phyloP scores from a whole-genome alignment of 208 protist species.

The Trypanosoma congolense region DNA sequence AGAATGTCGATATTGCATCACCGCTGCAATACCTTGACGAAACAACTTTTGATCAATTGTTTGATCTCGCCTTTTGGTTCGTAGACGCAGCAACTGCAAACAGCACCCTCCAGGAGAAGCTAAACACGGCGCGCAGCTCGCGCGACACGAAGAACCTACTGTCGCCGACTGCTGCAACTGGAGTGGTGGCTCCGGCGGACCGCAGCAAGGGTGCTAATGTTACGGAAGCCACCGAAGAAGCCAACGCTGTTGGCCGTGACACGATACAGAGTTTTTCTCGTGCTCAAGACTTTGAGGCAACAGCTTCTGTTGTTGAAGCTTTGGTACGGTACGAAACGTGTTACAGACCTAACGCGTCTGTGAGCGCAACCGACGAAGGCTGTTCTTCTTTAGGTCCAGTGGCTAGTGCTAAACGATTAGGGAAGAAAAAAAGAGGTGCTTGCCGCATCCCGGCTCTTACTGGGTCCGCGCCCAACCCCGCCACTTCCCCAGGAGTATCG shows the following conservation, averaged over 20 bases:
- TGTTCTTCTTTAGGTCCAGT: neutral
- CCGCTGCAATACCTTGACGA: slow-evolving; percentile 51
- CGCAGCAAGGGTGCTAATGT: neutral
- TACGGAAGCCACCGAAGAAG: neutral
- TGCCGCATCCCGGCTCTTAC: neutral
- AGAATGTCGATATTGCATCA: slow-evolving; percentile 7
- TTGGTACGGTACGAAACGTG: slow-evolving; percentile 39
- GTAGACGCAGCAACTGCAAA: slow-evolving; percentile 73
- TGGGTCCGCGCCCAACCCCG: neutral
- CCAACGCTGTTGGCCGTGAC: neutral
- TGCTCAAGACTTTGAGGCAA: slow-evolving; percentile 29
- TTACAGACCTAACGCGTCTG: slow-evolving; percentile 15
- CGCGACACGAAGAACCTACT: neutral
- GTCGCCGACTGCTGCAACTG: neutral
- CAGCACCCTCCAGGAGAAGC: slow-evolving; percentile 27
- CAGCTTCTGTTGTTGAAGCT: slow-evolving; percentile 42
- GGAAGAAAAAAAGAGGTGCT: neutral
- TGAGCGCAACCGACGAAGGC: neutral
- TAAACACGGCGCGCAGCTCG: slow-evolving; percentile 10
- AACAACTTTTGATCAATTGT: slow-evolving; percentile 65
- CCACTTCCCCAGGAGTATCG: slow-evolving; percentile 17
- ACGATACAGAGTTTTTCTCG: slow-evolving; percentile 33
- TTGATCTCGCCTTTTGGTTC: slow-evolving; percentile 76
- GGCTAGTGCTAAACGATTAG: neutral
- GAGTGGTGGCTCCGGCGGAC: neutral